These are phyloP conservation scores for Tolypocladium paradoxum DNA, from an alignment of 2,329 filamentous ascomycete genomes.

Conservation along the genomic window DNA sequence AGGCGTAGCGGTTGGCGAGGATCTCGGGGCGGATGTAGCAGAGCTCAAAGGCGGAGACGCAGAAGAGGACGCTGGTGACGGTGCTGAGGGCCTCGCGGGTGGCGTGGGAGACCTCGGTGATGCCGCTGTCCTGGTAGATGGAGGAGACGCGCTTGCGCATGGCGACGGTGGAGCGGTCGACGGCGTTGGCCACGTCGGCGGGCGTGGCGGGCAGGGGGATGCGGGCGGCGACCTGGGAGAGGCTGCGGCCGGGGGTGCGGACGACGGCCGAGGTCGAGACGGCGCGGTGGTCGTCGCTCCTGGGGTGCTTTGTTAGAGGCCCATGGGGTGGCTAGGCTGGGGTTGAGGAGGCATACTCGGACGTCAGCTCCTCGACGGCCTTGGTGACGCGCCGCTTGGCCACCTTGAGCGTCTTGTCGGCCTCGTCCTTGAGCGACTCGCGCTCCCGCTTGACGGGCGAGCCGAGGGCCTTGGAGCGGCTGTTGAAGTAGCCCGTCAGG, in stretches of 20 bases:
- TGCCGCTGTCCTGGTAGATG: constrained; percentile 53
- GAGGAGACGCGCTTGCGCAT: constrained; percentile 56
- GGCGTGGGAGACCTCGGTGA: constrained; percentile 53
- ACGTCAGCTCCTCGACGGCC: constrained; percentile 31
- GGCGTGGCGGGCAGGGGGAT: constrained; percentile 74
- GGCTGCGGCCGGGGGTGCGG: constrained; percentile 39
- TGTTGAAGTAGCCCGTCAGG: constrained; percentile 67
- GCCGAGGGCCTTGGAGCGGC: constrained; percentile 45
- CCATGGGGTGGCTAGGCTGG: not conserved
- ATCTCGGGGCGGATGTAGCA: constrained; percentile 59
- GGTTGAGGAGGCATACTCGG: constrained; percentile 24
- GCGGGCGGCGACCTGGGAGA: constrained; percentile 43
- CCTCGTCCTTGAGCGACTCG: constrained; percentile 25
- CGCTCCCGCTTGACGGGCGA: constrained; percentile 52
- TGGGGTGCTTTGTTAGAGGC: constrained; percentile 5
- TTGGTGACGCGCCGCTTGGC: constrained; percentile 35
- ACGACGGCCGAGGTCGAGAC: constrained; percentile 33
- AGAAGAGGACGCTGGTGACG: constrained; percentile 59
- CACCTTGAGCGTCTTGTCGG: constrained; percentile 30
- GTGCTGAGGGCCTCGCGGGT: constrained; percentile 63
- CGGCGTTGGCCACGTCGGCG: constrained; percentile 61
- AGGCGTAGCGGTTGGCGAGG: constrained; percentile 60
- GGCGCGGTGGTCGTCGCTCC: constrained; percentile 20
- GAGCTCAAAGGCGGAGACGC: constrained; percentile 59
- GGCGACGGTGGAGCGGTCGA: constrained; percentile 60